Evolutionary conservation across 2,329 filamentous ascomycete species (phyloP).

Genomic region (Domatiomyces catenatus): DNA sequence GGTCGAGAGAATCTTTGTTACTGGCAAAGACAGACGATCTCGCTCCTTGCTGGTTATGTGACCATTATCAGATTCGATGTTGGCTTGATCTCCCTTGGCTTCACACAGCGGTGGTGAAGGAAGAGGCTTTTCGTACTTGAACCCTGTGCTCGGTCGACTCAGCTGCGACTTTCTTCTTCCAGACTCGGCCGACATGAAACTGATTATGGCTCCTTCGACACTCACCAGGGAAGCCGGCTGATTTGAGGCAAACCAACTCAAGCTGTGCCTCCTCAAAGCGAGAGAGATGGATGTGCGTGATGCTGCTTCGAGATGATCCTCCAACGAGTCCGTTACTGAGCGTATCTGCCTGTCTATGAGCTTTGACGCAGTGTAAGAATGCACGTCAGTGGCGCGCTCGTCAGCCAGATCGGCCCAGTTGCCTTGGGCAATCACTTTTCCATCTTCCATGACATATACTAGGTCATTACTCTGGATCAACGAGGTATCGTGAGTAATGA

Average conservation of each 20-base stretch:
- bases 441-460: constrained; percentile 62
- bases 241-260: neutral
- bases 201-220: neutral
- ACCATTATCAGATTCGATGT: neutral
- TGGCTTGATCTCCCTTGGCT: neutral
- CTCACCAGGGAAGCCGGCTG: neutral
- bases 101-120: constrained; percentile 2
- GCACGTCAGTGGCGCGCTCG: neutral
- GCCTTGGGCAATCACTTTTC: constrained; percentile 36
- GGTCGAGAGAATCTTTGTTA: constrained; percentile 47
- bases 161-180: neutral
- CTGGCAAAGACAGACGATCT: constrained; percentile 11
- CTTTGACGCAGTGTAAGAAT: neutral
- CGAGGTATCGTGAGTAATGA: constrained; percentile 79
- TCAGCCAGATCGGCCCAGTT: neutral
- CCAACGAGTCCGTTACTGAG: neutral
- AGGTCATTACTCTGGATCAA: constrained; percentile 61
- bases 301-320: neutral
- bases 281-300: neutral
- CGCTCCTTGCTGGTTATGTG: neutral
- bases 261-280: neutral
- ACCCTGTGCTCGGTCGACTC: neutral
- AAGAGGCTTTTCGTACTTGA: constrained; percentile 4
- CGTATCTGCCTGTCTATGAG: neutral
- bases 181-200: neutral